Conservation (phyloP, 495 filamentous ascomycete genomes). For the Eremomyces bilateralis region DNA sequence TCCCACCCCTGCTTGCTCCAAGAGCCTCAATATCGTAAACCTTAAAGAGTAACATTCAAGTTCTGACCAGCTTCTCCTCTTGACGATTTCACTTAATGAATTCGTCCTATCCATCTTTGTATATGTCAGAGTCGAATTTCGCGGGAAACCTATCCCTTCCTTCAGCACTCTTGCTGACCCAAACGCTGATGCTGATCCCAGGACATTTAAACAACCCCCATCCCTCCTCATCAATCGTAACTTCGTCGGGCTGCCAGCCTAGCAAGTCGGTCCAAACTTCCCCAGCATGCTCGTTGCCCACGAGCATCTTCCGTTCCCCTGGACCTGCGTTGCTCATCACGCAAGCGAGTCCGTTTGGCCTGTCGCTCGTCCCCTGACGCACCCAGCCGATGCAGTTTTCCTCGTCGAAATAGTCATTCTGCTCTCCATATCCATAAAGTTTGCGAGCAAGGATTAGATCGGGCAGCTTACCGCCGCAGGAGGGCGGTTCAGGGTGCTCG, state of each 20-base stretch:
- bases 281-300: conserved; percentile 14
- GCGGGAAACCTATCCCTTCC: conserved; percentile 17
- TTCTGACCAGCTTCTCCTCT: no score
- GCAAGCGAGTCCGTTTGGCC: conserved; percentile 13
- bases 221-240: conserved; percentile 18
- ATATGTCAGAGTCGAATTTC: conserved; percentile 16
- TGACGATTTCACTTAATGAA: no score
- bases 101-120: no score
- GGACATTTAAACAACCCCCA: conserved; percentile 14
- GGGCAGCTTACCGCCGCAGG: conserved; percentile 36
- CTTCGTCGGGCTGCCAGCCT: conserved; percentile 11
- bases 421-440: conserved; percentile 44
- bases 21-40: no score
- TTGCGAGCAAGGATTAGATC: conserved; percentile 41
- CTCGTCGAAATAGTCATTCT: conserved; percentile 46
- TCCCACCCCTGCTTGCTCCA: no score
- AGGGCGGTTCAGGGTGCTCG: conserved; percentile 29
- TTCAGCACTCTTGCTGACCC: conserved; percentile 14
- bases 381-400: conserved; percentile 50
- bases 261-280: conserved; percentile 19
- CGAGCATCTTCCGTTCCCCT: conserved; percentile 13
- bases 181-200: conserved; percentile 14
- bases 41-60: no score
- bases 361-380: conserved; percentile 28
- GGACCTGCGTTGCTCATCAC: conserved; percentile 15